Evolutionary conservation across 768 basidiomycete genomes (phyloP), one percentile per base, ranked within the genome.

Genomic region (Pilatotrama ljubarskyi): DNA sequence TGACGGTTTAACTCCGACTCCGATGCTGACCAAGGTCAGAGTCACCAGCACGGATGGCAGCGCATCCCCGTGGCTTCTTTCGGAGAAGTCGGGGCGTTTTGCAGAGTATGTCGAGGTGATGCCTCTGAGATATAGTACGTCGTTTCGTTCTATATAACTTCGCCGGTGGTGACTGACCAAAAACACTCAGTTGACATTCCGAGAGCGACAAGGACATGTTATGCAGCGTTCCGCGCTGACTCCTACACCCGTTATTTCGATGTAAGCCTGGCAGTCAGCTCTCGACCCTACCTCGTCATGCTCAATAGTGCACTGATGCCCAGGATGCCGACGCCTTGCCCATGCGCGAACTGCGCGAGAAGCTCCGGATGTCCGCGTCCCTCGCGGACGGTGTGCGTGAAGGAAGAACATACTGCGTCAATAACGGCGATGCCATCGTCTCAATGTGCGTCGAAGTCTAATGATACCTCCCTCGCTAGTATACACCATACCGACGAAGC

Each of bases 81-180:
- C 43, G 8, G 22, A 51, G 24, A 38, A n/a, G 22, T 32, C 29
- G 29, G 10, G 29, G 29, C 10, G 10, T 7, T 25, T 13, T 1
- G 10, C 20, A 48, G 15, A 10, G n/a, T 11, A 36, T 32, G 10
- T 51, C 46, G 24, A 51, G 35, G 20, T 58, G 4, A 18, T 32
- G 26, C 29, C 49, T 13, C n/a, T 58, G 26, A 42, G 49, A 48
- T 58, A 51, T 36, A 3, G 56, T 58, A 17, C 4, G 46, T 36
- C 13, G n/a, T 2, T 14, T 10, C n/a, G n/a, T n/a, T n/a, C n/a
- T n/a, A n/a, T n/a, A n/a, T n/a, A n/a, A n/a, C n/a, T n/a, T n/a
- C n/a, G n/a, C n/a, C n/a, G n/a, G n/a, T n/a, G n/a, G n/a, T n/a
- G n/a, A n/a, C n/a, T n/a, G n/a, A n/a, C n/a, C 35, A 24, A 20